Evolutionary conservation across 1,284 basidiomycete species (phyloP).

Genomic region (Thelephora terrestris): DNA sequence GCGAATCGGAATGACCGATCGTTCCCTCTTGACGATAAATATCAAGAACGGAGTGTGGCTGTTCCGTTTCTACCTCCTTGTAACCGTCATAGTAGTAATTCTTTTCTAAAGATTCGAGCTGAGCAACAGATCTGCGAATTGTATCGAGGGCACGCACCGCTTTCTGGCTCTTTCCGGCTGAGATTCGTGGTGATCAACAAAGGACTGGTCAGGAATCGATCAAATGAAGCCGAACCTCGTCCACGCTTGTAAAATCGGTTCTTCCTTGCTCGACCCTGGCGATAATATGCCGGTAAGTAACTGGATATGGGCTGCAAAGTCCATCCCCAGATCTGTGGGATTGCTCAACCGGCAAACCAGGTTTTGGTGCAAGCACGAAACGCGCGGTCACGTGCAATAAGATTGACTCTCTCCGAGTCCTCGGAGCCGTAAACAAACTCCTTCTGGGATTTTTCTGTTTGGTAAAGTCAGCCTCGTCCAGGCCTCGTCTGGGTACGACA

Average conservation of each 20-base stretch:
- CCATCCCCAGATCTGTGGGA: neutral
- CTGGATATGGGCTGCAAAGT: constrained; percentile 21
- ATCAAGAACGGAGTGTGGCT: constrained; percentile 18
- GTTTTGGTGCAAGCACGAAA: neutral
- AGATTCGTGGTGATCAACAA: constrained; percentile 1
- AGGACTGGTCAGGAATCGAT: neutral
- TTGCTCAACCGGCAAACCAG: neutral
- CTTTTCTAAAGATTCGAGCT: constrained; percentile 4
- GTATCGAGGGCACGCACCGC: constrained; percentile 4
- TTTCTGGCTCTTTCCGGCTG: constrained; percentile 7
- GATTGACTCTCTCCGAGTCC: no score
- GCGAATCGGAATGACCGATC: constrained; percentile 2
- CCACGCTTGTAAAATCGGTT: constrained; percentile 27
- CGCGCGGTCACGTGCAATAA: no score
- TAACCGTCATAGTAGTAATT: constrained; percentile 5
- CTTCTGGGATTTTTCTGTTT: no score
- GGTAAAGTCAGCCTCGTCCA: no score
- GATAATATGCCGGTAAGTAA: constrained; percentile 19
- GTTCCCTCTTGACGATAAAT: constrained; percentile 7
- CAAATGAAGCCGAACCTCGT: constrained; percentile 15
- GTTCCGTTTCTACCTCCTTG: constrained; percentile 7
- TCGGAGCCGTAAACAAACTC: no score
- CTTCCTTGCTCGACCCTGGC: constrained; percentile 22
- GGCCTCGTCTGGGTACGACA: no score
- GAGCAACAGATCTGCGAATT: neutral